Evolutionary conservation across 306 rosid genomes (phyloP).

Genomic region (Luffa acutangula): DNA sequence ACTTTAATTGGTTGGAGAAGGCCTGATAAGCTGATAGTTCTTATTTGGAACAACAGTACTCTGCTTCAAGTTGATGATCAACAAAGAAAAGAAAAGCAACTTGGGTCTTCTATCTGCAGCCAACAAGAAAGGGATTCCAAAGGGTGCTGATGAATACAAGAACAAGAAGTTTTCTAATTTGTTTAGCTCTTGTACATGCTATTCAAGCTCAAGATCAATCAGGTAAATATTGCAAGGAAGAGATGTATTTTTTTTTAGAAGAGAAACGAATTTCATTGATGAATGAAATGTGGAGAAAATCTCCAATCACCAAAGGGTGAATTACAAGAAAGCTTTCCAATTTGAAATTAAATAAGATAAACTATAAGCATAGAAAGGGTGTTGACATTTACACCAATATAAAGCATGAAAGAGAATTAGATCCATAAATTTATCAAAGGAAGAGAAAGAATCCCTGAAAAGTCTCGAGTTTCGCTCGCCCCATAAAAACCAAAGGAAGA

Average conservation of each 20-base stretch:
- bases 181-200: background rate
- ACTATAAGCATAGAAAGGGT: no score
- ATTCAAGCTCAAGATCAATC: slow-evolving; percentile 11
- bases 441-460: no score
- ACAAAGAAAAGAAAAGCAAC: background rate
- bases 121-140: background rate
- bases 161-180: background rate
- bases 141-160: background rate
- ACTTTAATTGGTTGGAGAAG: background rate
- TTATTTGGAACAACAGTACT: background rate
- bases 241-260: background rate
- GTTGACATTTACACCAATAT: no score
- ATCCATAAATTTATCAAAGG: no score
- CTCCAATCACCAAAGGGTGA: no score
- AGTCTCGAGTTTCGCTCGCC: no score
- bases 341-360: no score
- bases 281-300: no score
- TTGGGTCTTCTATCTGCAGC: background rate
- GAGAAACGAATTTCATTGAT: no score
- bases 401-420: no score
- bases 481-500: no score
- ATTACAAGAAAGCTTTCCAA: no score
- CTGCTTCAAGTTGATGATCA: background rate
- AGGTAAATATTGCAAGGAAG: background rate
- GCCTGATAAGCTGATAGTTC: background rate